Percentiles rank a stretch among this genome's conserved stretches.
These are phyloP conservation scores for Carex parvula DNA, from an alignment of 176 grass and related monocot species.

Conservation along the genomic window DNA sequence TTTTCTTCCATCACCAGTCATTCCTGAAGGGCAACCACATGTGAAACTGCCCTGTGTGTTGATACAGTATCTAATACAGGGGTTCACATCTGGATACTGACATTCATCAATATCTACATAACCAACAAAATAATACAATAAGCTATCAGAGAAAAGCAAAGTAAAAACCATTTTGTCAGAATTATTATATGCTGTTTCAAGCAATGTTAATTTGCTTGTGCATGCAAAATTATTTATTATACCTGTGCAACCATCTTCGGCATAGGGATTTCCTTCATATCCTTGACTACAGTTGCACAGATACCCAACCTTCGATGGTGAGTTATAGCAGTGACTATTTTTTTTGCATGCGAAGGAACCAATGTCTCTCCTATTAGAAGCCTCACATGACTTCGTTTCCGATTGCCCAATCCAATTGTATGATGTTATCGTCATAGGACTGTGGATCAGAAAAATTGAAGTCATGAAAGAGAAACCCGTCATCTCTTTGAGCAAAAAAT, in stretches of 20 bases:
- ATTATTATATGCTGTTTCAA: background rate
- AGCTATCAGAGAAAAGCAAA: background rate
- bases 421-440: no score
- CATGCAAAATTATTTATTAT: background rate
- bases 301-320: no score
- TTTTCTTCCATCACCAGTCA: constrained; percentile 23
- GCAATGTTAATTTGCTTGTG: background rate
- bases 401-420: no score
- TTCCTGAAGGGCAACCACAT: constrained; percentile 12
- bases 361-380: no score
- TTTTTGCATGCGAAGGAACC: no score
- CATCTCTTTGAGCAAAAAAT: no score
- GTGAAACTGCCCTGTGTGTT: background rate
- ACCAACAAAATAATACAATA: background rate
- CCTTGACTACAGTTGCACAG: constrained; percentile 20
- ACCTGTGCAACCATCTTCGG: background rate
- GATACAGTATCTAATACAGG: background rate
- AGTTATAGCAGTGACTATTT: no score
- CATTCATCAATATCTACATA: constrained; percentile 30
- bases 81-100: background rate
- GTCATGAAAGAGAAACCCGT: no score
- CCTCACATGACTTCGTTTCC: no score
- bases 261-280: constrained; percentile 39
- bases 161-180: background rate
- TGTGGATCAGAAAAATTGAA: no score